Base-by-base conservation (phyloP, 1,139 yeast species). In the Blastobotrys illinoisensis region DNA sequence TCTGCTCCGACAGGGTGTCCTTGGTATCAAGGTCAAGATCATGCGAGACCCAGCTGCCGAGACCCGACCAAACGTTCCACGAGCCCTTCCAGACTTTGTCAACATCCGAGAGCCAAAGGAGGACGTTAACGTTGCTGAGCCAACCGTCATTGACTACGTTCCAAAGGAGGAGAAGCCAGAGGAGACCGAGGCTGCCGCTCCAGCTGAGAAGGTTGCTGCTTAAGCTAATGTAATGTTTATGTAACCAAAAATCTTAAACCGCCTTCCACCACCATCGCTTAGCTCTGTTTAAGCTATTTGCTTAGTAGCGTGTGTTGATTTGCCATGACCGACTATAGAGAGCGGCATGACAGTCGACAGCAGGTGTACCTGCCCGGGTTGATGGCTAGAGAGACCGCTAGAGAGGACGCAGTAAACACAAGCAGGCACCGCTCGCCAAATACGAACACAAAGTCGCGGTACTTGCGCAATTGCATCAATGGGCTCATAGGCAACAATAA, bases 1-100 rank as follows among this genome's bases (percentile, higher is more conserved):
- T 72, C 84, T 93, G 78, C 88, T 93, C 84, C 91, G 98, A 86
- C 99, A 93, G 83, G 99, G 99, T 89, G 98, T 93, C 67, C 86
- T 93, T 75, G 99, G 99, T 86, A 87, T 93, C 77, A 93, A 88
- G 85, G 98, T 93, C 74, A 93, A 93, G 86, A 93, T 93, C 76
- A 93, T 93, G 99, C 89, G 88, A 78, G 98, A 93, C 83, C 97
- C 98, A 78, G 91, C 97, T 73, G 76, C 85, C 74, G 85, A 85
- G 84, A 64, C 67, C 58, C 87, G 81, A 79, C 72, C 76, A 67
- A 98, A 99, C 79, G 95, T 97, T 79, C 91, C 79, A 78, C 73
- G 72, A 71, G 78, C 85, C 58, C 86, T 93, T 75, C 99, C 99
- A 75, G 99, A 93, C 79, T 90, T 87, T 76, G 98, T 88, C 76